Evolutionary conservation across 148 eudicot genomes (phyloP).

Genomic region (Camellia sinensis): DNA sequence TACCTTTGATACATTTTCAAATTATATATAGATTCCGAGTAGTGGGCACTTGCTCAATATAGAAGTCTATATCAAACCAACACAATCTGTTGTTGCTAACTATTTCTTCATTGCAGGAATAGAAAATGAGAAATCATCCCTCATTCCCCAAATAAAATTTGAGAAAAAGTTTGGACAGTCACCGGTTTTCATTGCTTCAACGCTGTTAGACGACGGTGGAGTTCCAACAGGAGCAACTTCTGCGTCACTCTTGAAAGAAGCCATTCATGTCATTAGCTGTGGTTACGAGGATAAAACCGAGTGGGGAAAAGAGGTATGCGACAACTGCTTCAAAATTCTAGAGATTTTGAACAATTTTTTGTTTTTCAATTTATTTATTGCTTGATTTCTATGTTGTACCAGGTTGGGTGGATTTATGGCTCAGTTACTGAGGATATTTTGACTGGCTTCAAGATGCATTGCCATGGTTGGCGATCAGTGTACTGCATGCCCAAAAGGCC

Average conservation of each 20-base stretch:
- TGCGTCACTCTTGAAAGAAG: constrained; percentile 69
- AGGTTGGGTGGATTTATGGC: constrained; percentile 84
- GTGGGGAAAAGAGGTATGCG: constrained; percentile 77
- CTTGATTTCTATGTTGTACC: not conserved
- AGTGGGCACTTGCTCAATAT: not conserved
- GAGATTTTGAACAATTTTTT: not conserved
- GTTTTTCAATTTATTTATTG: not conserved
- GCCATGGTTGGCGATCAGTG: constrained; percentile 82
- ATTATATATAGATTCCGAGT: not conserved
- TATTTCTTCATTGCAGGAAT: constrained; percentile 38
- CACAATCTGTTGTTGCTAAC: not conserved
- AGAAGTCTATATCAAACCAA: not conserved
- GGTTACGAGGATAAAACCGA: constrained; percentile 77
- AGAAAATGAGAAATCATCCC: constrained; percentile 55
- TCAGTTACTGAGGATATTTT: constrained; percentile 77
- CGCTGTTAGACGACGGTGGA: constrained; percentile 66
- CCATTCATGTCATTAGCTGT: constrained; percentile 75
- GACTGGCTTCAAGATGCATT: constrained; percentile 82
- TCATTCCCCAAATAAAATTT: constrained; percentile 66
- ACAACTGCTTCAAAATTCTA: not conserved
- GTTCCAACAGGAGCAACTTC: constrained; percentile 42
- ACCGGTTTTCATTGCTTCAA: constrained; percentile 65
- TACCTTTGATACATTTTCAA: not conserved
- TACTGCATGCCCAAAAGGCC: constrained; percentile 69
- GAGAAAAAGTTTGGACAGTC: constrained; percentile 80